Base-by-base conservation (phyloP, 106 monocot genomes). In the Dendrobium nobile region DNA sequence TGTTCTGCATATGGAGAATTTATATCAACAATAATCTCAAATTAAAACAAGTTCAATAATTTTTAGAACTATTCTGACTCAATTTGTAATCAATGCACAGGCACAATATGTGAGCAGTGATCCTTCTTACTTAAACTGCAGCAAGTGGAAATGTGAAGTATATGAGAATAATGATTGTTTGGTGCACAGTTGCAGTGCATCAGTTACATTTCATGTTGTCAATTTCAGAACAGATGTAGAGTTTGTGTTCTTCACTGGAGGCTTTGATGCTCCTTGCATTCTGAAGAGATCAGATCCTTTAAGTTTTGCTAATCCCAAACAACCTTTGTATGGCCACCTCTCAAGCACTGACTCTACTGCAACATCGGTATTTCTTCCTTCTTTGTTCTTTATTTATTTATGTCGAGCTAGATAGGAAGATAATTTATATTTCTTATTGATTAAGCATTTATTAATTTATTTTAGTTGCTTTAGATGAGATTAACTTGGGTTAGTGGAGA, bases 401-500 rank as follows among this genome's bases (percentile, higher is more conserved):
- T 45, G n/a, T 65, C 4, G 65, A 65, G n/a, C 16, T n/a, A 67
- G 9, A 27, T 15, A 7, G 33, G 37, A 72, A 31, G 72, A 37
- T 4, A 27, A 0, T 72, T 31, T 59, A 2, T 51, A 47, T 51
- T 51, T 51, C 13, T 51, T 51, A 15, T 13, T 13, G 51, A 51
- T 51, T 51, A 45, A 51, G 51, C 15, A 15, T 51, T 51, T 51
- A 51, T 11, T 51, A 2, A 13, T 13, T 51, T 15, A 13, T 7
- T 51, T 54, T 75, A 37, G 24, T 22, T 33, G 11, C 26, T 27
- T 8, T 70, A 92, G 92, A 92, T 92, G 89, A 92, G 84, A 48
- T 4, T 92, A 45, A 92, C 89, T 81, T 92, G 92, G 92, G 87
- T 92, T 13, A 92, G 92, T 79, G 92, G 89, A 72, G 92, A 92